phyloP scores from a whole-genome alignment of 2,329 filamentous ascomycete genomes.

The Clonostachys rhizophaga region DNA sequence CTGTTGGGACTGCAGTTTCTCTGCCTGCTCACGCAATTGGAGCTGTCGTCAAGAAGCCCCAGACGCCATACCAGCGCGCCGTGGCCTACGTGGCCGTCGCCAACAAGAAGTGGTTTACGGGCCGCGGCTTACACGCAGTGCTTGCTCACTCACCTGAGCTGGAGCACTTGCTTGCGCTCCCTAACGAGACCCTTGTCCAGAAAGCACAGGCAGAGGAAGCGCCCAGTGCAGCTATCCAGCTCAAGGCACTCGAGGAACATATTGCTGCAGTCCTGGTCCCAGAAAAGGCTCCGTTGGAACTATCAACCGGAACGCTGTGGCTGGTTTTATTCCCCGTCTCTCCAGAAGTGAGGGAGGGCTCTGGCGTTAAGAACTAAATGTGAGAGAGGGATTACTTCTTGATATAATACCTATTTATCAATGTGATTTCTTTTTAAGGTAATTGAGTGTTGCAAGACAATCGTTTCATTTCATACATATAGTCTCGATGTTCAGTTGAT shows the following conservation, averaged over 20 bases:
- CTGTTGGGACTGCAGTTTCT: constrained; percentile 21
- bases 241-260: constrained; percentile 15
- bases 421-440: no score
- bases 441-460: no score
- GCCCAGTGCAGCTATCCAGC: constrained; percentile 7
- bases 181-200: constrained; percentile 32
- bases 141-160: constrained; percentile 25
- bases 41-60: constrained; percentile 27
- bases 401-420: no score
- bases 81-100: constrained; percentile 32
- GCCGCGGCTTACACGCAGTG: constrained; percentile 27
- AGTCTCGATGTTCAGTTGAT: no score
- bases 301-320: constrained; percentile 24
- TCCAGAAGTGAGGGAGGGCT: not conserved
- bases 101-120: constrained; percentile 35
- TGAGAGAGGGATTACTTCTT: no score
- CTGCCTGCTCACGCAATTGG: constrained; percentile 25
- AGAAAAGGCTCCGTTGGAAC: constrained; percentile 11
- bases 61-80: constrained; percentile 33
- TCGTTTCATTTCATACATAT: no score
- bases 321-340: constrained; percentile 17
- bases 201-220: constrained; percentile 18
- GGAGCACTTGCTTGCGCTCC: constrained; percentile 14
- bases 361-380: no score
- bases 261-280: constrained; percentile 21